These are phyloP conservation scores for Gossypium rotundifolium DNA, from an alignment of 345 rosid genomes.

Conservation along the genomic window DNA sequence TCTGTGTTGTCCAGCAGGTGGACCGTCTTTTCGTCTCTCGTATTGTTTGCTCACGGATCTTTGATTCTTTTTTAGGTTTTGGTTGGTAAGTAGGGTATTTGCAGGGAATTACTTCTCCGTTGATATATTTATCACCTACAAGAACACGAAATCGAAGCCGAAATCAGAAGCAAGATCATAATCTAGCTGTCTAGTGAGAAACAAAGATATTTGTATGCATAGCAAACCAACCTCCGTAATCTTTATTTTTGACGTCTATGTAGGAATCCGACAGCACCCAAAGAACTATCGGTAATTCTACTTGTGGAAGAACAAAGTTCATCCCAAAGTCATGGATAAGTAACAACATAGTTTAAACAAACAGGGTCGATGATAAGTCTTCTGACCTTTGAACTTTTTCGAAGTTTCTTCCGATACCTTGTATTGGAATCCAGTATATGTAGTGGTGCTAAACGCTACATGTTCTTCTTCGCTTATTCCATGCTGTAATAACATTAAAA, in stretches of 20 bases:
- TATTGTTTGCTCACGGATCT: constrained; percentile 60
- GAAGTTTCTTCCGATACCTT: constrained; percentile 70
- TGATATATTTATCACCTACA: constrained; percentile 78
- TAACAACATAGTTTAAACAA: not conserved
- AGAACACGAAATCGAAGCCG: not conserved
- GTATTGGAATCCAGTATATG: constrained; percentile 86
- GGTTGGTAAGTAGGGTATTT: constrained; percentile 90
- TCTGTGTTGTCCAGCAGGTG: constrained; percentile 42
- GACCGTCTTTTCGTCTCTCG: constrained; percentile 79
- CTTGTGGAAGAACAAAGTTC: constrained; percentile 6
- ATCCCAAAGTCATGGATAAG: not conserved
- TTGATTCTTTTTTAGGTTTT: constrained; percentile 48
- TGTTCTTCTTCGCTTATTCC: too few relatives aligned
- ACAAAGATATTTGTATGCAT: not conserved
- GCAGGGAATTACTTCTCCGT: constrained; percentile 88
- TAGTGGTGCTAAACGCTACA: too few relatives aligned
- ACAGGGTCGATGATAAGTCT: not conserved
- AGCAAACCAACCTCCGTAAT: constrained; percentile 69
- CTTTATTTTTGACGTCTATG: constrained; percentile 93
- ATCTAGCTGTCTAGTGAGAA: not conserved
- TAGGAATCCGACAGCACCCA: constrained; percentile 96
- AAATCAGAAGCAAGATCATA: not conserved
- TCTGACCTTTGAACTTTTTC: constrained; percentile 77
- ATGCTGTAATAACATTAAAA: not conserved
- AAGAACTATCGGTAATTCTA: constrained; percentile 92